Base-by-base conservation (phyloP, 163 green algal genomes). In the Scenedesmus sp. region DNA sequence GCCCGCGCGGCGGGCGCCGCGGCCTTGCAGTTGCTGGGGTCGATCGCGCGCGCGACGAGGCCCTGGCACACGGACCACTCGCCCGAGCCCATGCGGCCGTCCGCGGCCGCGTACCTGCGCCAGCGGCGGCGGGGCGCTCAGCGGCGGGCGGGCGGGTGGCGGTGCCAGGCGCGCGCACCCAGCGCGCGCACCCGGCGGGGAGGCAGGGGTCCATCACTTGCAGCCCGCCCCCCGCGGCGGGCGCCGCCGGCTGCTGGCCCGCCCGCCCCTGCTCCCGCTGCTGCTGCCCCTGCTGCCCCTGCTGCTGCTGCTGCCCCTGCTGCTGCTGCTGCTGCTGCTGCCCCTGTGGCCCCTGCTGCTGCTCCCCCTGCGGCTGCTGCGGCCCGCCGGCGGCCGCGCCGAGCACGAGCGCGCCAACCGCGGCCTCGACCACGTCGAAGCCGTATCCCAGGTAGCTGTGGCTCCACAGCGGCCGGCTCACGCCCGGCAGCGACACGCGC, bases 391-490 rank as follows among this genome's bases (percentile, higher is more conserved):
- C n/a, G n/a, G n/a, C n/a, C n/a, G n/a, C n/a, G n/a, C n/a, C n/a
- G n/a, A n/a, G n/a, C n/a, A 65, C 60, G 17, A 73, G 60, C 29
- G 33, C n/a, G 4, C 31, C 4, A 4, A 83, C 53, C n/a, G 71
- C 64, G 20, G 39, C 24, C 54, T 83, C 64, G 15, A 83, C 39
- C 3, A 83, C 72, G 26, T 93, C 90, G 83, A 93, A 91, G 22
- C 91, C 91, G 60, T 90, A 87, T 9, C 89, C 87, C 53, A 95
- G 82, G 71, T 89, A 95, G 77, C 85, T 92, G 74, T 93, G 91
- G 11, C 85, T 88, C 75, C 84, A 94, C 31, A 95, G 63, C 20
- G 67, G 78, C 3, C 50, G 48, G 0, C 65, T 70, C 2, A 89
- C 78, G 31, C 86, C 83, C n/a, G n/a, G n/a, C n/a, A n/a, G n/a